Evolutionary conservation across 208 protist genomes (phyloP).

Genomic region (Angomonas deanei): DNA sequence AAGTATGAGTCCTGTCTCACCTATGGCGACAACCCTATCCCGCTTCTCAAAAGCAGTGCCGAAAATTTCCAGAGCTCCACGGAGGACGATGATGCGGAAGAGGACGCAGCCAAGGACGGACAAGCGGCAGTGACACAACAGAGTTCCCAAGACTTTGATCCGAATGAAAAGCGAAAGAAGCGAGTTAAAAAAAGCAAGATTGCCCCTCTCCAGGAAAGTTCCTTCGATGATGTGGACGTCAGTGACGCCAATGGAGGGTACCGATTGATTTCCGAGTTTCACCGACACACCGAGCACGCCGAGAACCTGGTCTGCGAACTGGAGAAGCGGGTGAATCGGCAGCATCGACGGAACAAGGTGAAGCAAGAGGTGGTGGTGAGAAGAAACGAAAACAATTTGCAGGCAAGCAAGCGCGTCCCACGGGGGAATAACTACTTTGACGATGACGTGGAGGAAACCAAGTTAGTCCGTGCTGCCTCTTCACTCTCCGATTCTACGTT

Average conservation of each 20-base stretch:
- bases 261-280: slow-evolving; percentile 58
- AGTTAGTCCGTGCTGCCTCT: not conserved
- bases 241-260: slow-evolving; percentile 64
- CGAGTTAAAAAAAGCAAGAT: not conserved
- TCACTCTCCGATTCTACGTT: not conserved
- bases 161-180: not conserved
- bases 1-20: not conserved
- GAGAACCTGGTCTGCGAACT: slow-evolving; percentile 47
- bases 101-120: not conserved
- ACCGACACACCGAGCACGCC: slow-evolving; percentile 55
- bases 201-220: slow-evolving; percentile 16
- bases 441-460: not conserved
- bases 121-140: too few relatives aligned
- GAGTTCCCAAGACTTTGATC: too few relatives aligned
- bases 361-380: slow-evolving; percentile 4
- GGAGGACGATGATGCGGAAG: not conserved
- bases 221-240: slow-evolving; percentile 57
- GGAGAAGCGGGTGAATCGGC: slow-evolving; percentile 28
- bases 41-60: too few relatives aligned
- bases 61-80: not conserved
- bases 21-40: not conserved
- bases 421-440: not conserved
- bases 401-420: not conserved
- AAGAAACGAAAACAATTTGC: not conserved
- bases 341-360: slow-evolving; percentile 11